A percentile compares a stretch with the other conserved stretches of the same genome.
Conservation (phyloP, 2,329 filamentous ascomycete genomes). For the Penicillium sp. region DNA sequence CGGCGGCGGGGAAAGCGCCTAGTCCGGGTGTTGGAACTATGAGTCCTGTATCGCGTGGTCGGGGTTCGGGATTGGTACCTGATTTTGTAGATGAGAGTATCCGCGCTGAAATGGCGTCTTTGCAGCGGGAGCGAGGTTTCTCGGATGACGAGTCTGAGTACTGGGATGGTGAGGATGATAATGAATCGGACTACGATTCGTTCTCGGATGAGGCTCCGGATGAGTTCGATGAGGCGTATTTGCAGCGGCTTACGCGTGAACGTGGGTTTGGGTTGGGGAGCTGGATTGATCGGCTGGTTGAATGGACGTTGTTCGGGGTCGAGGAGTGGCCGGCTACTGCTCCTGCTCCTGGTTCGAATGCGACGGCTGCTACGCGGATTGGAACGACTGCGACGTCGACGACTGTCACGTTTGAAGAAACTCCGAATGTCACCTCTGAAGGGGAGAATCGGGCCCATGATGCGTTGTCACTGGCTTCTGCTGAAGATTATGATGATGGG, state of each 20-base stretch:
- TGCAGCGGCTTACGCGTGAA: slow-evolving; percentile 58
- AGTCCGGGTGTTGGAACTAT: slow-evolving; percentile 18
- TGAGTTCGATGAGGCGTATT: slow-evolving; percentile 59
- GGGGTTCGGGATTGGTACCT: slow-evolving; percentile 40
- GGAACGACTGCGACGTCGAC: slow-evolving; percentile 30
- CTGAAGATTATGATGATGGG: slow-evolving; percentile 35
- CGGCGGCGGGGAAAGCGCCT: slow-evolving; percentile 8
- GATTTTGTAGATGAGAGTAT: slow-evolving; percentile 58
- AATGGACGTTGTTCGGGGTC: slow-evolving; percentile 62
- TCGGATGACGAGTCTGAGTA: slow-evolving; percentile 29
- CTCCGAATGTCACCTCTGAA: background rate
- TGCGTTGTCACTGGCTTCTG: slow-evolving; percentile 20
- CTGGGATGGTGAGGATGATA: slow-evolving; percentile 25
- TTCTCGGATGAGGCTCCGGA: slow-evolving; percentile 28
- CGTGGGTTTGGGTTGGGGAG: slow-evolving; percentile 62
- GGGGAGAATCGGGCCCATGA: slow-evolving; percentile 16
- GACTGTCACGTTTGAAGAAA: slow-evolving; percentile 34
- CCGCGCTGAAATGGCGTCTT: slow-evolving; percentile 47
- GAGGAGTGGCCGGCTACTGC: slow-evolving; percentile 49
- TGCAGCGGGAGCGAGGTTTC: slow-evolving; percentile 32
- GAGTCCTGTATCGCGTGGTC: slow-evolving; percentile 26
- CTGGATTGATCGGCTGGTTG: slow-evolving; percentile 64
- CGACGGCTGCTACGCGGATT: slow-evolving; percentile 22
- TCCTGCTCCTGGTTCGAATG: background rate
- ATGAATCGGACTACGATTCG: slow-evolving; percentile 42